Conservation (phyloP, 768 basidiomycete species). For the Boletus pseudopeckii region DNA sequence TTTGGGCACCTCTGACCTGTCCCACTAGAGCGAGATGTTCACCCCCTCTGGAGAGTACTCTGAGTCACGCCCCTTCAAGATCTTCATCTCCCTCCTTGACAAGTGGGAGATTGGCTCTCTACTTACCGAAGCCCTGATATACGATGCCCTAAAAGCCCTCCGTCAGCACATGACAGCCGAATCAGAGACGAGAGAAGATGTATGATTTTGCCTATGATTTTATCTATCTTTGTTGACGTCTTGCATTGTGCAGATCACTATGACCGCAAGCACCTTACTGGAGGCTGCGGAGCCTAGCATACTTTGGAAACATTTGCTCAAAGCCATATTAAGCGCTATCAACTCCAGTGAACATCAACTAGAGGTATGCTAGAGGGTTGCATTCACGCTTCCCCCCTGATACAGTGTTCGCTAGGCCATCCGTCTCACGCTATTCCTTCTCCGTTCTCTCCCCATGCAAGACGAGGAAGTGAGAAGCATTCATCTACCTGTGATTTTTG, state of each 20-base stretch:
- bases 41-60: conserved; percentile 68
- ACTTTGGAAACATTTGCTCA: conserved; percentile 77
- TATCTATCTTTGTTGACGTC: background rate
- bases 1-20: conserved; percentile 10
- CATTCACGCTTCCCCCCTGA: conserved; percentile 2
- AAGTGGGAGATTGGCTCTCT: conserved; percentile 93
- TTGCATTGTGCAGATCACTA: conserved; percentile 47
- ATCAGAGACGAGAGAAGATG: conserved; percentile 58
- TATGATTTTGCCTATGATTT: conserved; percentile 30
- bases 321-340: conserved; percentile 54
- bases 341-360: conserved; percentile 37
- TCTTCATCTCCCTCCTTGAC: conserved; percentile 91
- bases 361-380: conserved; percentile 43
- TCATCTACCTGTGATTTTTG: conserved; percentile 78
- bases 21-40: conserved; percentile 68
- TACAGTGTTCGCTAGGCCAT: conserved; percentile 47
- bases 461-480: conserved; percentile 85
- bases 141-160: conserved; percentile 77
- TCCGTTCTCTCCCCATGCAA: conserved; percentile 68
- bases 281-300: conserved; percentile 90
- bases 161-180: conserved; percentile 51
- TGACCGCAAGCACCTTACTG: conserved; percentile 85
- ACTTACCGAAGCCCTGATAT: conserved; percentile 73
- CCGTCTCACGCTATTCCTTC: conserved; percentile 65
- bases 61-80: conserved; percentile 87